Percentiles rank a stretch among this genome's conserved stretches.
Conservation (phyloP, 2,329 filamentous ascomycete genomes). For the Colletotrichum sp. region DNA sequence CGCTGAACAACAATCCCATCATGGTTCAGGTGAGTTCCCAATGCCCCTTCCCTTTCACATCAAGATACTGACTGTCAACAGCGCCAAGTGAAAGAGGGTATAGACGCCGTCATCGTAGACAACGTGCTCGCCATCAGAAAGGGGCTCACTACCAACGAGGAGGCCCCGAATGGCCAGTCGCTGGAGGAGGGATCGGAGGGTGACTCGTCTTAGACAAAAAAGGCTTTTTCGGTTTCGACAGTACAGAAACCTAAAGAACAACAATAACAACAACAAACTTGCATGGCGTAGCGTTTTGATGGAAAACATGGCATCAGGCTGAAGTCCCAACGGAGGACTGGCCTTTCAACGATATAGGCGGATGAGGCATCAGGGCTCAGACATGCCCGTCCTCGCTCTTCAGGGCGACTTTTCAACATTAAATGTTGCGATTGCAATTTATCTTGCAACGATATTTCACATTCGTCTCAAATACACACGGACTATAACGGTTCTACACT, state of each 20-base stretch:
- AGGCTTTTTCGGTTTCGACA: neutral
- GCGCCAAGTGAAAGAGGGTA: constrained; percentile 91
- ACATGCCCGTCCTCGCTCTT: too few species aligned
- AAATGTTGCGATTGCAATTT: too few species aligned
- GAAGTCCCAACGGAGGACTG: neutral
- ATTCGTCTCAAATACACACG: too few species aligned
- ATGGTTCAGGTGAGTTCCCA: constrained; percentile 68
- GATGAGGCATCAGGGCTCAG: neutral
- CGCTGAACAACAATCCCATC: constrained; percentile 82
- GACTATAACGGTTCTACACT: too few species aligned
- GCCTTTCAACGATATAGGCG: neutral
- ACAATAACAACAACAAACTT: neutral
- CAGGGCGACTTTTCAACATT: too few species aligned
- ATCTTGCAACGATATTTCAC: too few species aligned
- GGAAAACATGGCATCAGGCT: neutral
- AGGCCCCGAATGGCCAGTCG: constrained; percentile 22
- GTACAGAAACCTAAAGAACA: neutral
- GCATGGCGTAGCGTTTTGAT: constrained; percentile 14
- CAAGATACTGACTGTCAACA: constrained; percentile 39
- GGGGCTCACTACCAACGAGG: constrained; percentile 68
- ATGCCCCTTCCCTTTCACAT: too few species aligned
- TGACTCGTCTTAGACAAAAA: neutral
- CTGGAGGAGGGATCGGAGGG: constrained; percentile 8
- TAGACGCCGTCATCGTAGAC: constrained; percentile 97
- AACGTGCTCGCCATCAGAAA: constrained; percentile 92